A percentile compares a stretch with the other conserved stretches of the same genome.
phyloP scores from a whole-genome alignment of 2,329 filamentous ascomycete species.

The Fusarium fracticaudum region DNA sequence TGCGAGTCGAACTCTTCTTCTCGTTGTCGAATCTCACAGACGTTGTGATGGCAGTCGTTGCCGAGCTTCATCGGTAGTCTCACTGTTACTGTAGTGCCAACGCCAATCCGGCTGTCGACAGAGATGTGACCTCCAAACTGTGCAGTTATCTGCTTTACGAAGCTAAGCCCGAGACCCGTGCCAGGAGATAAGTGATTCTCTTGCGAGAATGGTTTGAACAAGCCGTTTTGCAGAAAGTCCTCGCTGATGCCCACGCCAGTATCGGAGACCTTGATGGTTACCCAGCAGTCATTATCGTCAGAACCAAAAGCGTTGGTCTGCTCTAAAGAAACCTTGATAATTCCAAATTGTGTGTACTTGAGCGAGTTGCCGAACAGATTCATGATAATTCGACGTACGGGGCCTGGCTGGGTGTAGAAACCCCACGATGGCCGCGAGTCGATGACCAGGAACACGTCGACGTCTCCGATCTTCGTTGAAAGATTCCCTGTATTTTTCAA shows the following conservation, averaged over 20 bases:
- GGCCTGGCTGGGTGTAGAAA: constrained; percentile 64
- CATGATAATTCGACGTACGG: constrained; percentile 65
- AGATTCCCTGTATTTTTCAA: neutral
- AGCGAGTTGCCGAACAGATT: constrained; percentile 71
- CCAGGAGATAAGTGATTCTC: constrained; percentile 69
- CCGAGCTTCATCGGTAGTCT: constrained; percentile 43
- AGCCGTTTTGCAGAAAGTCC: constrained; percentile 66
- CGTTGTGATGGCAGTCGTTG: neutral
- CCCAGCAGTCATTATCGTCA: constrained; percentile 9
- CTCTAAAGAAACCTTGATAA: constrained; percentile 44
- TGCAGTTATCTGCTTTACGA: constrained; percentile 69
- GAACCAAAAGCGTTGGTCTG: constrained; percentile 20
- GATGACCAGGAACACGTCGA: constrained; percentile 48
- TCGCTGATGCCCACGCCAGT: constrained; percentile 73
- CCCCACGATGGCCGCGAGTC: constrained; percentile 58
- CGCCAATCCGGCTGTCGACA: constrained; percentile 57
- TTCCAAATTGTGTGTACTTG: constrained; percentile 62
- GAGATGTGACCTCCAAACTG: constrained; percentile 67
- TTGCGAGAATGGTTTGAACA: constrained; percentile 73
- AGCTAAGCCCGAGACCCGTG: constrained; percentile 71
- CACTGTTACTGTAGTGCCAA: constrained; percentile 51
- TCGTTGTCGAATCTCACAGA: constrained; percentile 1
- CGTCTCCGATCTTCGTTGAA: constrained; percentile 32
- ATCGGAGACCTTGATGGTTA: constrained; percentile 63
- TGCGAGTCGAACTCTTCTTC: constrained; percentile 45